phyloP scores from a whole-genome alignment of 2,329 filamentous ascomycete genomes.

The Colletotrichum sp. region DNA sequence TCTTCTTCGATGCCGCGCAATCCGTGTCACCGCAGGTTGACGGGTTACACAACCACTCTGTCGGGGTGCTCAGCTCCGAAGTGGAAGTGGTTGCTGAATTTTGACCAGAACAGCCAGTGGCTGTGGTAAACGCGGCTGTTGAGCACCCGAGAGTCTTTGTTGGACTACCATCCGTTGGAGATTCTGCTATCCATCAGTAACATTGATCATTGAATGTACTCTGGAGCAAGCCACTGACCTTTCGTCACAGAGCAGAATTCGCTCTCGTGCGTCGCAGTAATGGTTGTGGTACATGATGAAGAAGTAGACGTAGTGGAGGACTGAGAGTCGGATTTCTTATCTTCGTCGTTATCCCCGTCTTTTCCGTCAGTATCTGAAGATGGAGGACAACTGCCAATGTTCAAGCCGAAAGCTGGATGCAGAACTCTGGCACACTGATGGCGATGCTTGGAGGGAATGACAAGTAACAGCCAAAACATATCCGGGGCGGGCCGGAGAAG shows the following conservation, averaged over 20 bases:
- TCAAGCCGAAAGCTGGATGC: neutral
- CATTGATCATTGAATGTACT: neutral
- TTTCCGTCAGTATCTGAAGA: neutral
- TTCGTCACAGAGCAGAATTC: neutral
- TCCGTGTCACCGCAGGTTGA: neutral
- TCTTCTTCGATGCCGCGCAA: neutral
- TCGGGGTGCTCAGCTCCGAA: neutral
- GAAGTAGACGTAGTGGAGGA: neutral
- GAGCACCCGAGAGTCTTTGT: neutral
- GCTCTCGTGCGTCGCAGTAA: neutral
- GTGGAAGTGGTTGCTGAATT: neutral
- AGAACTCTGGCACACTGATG: neutral
- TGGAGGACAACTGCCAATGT: neutral
- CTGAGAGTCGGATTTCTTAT: rapidly evolving
- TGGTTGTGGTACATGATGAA: neutral
- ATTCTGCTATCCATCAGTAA: neutral
- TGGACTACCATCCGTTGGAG: neutral
- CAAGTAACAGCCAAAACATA: neutral
- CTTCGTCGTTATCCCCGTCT: neutral
- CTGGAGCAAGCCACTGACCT: neutral
- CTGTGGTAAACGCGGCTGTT: neutral
- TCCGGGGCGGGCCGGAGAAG: neutral
- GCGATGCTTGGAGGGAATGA: neutral
- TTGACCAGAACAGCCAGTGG: neutral
- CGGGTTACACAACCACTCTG: neutral